Conservation (phyloP, 805 yeast genomes). For the Starmerella kuoi region DNA sequence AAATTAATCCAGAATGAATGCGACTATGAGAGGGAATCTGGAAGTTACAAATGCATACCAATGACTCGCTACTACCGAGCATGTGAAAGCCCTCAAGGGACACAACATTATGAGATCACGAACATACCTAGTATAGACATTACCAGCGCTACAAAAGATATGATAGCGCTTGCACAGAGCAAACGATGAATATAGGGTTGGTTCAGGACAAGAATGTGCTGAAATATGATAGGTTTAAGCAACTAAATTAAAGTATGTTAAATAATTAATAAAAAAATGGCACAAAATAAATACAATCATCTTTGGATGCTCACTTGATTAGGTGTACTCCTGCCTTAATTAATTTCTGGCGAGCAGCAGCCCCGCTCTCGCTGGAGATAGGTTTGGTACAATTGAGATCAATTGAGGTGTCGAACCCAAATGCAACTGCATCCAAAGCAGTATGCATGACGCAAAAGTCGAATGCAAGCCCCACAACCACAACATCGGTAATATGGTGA, state of each 20-base stretch:
- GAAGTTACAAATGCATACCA: slow-evolving; percentile 10
- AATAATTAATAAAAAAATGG: no score
- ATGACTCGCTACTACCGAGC: slow-evolving; percentile 9
- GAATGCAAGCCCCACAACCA: slow-evolving; percentile 69
- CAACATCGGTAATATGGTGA: slow-evolving; percentile 45
- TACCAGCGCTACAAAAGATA: slow-evolving; percentile 3
- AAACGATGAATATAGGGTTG: neutral
- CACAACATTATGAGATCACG: slow-evolving; percentile 13
- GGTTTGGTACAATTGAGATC: slow-evolving; percentile 44
- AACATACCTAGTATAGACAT: slow-evolving; percentile 1
- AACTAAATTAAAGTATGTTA: no score
- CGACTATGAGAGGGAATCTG: slow-evolving; percentile 3
- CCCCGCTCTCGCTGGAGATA: slow-evolving; percentile 31
- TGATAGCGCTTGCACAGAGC: slow-evolving; percentile 5
- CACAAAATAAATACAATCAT: neutral
- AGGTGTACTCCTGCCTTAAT: slow-evolving; percentile 12
- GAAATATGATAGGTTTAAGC: no score
- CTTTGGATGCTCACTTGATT: neutral
- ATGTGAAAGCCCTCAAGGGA: slow-evolving; percentile 12
- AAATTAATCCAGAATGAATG: slow-evolving; percentile 17
- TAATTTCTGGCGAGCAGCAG: slow-evolving; percentile 5
- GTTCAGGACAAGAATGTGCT: no score
- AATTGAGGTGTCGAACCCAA: slow-evolving; percentile 56
- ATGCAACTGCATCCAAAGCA: slow-evolving; percentile 50
- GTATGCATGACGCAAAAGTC: slow-evolving; percentile 78